Evolutionary conservation across 192 early-diverging fungal species (phyloP).

Genomic region (Mortierella hygrophila): DNA sequence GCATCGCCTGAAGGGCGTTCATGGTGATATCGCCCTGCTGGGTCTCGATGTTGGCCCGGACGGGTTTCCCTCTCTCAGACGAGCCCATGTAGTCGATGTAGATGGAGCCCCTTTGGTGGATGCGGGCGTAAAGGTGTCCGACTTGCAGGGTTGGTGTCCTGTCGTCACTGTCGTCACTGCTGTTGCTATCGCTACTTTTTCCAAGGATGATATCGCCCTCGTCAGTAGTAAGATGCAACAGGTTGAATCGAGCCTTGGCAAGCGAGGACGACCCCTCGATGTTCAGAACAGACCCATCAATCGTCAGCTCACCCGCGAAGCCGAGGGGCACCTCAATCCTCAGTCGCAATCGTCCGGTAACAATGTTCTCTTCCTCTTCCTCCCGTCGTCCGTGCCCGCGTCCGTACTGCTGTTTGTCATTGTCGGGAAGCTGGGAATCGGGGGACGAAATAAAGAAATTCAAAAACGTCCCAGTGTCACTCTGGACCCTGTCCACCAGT

Average conservation of each 20-base stretch:
- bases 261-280: not conserved
- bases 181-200: no score
- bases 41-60: not conserved
- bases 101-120: not conserved
- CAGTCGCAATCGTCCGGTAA: slow-evolving; percentile 1
- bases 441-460: not conserved
- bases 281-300: not conserved
- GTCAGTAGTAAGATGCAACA: slow-evolving; percentile 1
- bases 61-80: not conserved
- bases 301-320: not conserved
- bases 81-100: not conserved
- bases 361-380: not conserved
- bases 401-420: not conserved
- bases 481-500: not conserved
- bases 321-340: not conserved
- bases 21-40: not conserved
- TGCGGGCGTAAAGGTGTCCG: not conserved
- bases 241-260: not conserved
- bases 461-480: not conserved
- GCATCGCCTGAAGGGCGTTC: not conserved
- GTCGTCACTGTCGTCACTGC: not conserved
- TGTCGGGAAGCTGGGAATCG: not conserved
- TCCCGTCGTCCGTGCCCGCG: not conserved
- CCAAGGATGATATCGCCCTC: not conserved
- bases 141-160: not conserved